A percentile compares a stretch with the other conserved stretches of the same genome.
phyloP scores from a whole-genome alignment of 768 basidiomycete species.

The Mycena pura region DNA sequence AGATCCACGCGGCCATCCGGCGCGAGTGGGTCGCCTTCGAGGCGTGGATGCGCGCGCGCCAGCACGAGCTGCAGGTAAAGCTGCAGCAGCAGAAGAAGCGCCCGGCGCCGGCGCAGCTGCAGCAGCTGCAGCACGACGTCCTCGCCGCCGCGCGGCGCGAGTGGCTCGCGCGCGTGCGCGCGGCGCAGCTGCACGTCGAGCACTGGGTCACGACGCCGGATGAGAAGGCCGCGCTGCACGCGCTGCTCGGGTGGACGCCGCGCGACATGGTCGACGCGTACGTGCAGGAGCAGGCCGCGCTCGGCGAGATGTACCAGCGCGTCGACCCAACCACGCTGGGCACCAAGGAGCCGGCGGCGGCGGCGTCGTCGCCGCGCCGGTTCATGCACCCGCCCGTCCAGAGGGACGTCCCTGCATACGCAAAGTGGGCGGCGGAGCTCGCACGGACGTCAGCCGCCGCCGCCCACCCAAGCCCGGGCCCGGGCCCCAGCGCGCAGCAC shows the following conservation, averaged over 20 bases:
- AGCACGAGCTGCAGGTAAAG: too few relatives aligned
- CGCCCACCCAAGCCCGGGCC: too few relatives aligned
- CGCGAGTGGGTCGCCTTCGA: slow-evolving; percentile 22
- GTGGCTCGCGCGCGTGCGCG: slow-evolving; percentile 25
- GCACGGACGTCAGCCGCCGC: slow-evolving; percentile 11
- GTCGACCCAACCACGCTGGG: slow-evolving; percentile 21
- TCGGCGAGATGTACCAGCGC: slow-evolving; percentile 21
- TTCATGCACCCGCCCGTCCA: slow-evolving; percentile 14
- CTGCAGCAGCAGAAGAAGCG: too few relatives aligned
- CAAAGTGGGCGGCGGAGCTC: slow-evolving; percentile 20
- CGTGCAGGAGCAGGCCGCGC: slow-evolving; percentile 11
- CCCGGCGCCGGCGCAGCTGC: too few relatives aligned
- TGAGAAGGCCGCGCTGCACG: slow-evolving; percentile 18
- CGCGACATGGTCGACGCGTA: slow-evolving; percentile 26
- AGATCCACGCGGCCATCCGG: slow-evolving; percentile 24
- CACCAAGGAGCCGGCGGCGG: background rate
- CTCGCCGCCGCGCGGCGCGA: slow-evolving; percentile 11
- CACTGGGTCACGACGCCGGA: slow-evolving; percentile 28
- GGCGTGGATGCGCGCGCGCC: slow-evolving; percentile 20
- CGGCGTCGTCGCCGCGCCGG: background rate
- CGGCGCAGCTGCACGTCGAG: slow-evolving; percentile 16
- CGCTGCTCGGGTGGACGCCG: slow-evolving; percentile 16
- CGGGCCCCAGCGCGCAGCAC: too few relatives aligned
- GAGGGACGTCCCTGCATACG: slow-evolving; percentile 8
- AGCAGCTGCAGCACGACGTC: slow-evolving; percentile 15